Percentiles rank a stretch among this genome's conserved stretches.
These are phyloP conservation scores for Sanguinoderma infundibulare DNA, from an alignment of 1,284 basidiomycete genomes.

Conservation along the genomic window DNA sequence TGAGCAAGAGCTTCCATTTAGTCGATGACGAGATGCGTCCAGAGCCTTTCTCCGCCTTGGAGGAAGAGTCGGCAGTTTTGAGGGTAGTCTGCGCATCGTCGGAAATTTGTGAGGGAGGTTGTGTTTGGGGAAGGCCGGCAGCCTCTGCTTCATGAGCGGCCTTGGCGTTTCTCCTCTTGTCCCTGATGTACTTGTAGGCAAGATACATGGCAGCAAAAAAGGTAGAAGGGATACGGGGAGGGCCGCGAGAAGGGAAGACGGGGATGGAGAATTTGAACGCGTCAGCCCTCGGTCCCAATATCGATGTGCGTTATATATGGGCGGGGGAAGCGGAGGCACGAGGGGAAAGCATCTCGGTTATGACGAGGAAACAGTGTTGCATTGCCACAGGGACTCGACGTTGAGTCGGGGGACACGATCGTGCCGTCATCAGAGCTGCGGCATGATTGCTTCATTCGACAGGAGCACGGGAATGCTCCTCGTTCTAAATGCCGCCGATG, in stretches of 20 bases:
- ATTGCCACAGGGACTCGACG: background rate
- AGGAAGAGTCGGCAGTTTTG: background rate
- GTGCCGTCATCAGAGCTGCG: no score
- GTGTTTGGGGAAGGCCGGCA: background rate
- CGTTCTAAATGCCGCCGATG: no score
- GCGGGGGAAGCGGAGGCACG: background rate
- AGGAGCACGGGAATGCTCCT: no score
- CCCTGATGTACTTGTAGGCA: conserved; percentile 22
- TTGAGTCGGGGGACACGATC: no score
- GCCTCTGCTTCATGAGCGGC: conserved; percentile 15
- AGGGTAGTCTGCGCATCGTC: background rate
- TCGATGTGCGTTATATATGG: conserved; percentile 3
- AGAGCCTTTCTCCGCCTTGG: background rate
- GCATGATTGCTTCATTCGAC: no score
- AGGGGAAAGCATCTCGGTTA: background rate
- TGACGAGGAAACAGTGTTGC: background rate
- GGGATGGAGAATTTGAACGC: background rate
- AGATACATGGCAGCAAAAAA: conserved; percentile 11
- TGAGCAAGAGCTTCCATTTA: conserved; percentile 29
- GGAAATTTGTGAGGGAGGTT: background rate
- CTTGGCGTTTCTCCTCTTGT: conserved; percentile 21
- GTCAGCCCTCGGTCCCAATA: no score
- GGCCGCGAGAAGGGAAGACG: background rate
- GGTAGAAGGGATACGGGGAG: background rate
- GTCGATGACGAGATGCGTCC: conserved; percentile 9